phyloP scores from a whole-genome alignment of 805 yeast species.

The Suhomyces kilbournensis region DNA sequence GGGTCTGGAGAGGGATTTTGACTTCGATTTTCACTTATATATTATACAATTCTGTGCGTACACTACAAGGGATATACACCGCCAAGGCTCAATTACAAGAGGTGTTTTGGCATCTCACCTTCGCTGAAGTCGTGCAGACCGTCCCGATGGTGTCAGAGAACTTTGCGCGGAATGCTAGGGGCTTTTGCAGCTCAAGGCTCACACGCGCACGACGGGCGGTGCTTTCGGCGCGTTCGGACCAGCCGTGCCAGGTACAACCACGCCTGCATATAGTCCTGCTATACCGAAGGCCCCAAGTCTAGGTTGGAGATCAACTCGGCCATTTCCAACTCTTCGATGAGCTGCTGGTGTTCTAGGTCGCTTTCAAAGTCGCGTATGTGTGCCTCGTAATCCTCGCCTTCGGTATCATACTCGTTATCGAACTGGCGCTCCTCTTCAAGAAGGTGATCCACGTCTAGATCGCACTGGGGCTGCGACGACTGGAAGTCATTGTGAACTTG shows the following conservation, averaged over 20 bases:
- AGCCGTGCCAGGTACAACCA: background rate
- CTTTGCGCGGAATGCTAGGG: background rate
- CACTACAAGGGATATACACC: background rate
- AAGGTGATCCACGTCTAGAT: conserved; percentile 17
- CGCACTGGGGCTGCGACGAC: conserved; percentile 6
- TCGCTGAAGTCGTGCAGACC: background rate
- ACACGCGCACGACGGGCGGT: background rate
- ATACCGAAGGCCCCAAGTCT: conserved; percentile 3
- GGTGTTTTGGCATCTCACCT: background rate
- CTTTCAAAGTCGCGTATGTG: conserved; percentile 9
- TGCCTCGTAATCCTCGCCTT: conserved; percentile 11
- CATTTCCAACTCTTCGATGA: conserved; percentile 13
- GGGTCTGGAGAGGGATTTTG: background rate
- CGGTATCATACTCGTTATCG: conserved; percentile 2
- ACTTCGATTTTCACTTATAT: background rate
- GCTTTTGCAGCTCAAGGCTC: background rate
- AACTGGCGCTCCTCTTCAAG: conserved; percentile 22
- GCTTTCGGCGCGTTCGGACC: background rate
- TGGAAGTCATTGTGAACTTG: conserved; percentile 11
- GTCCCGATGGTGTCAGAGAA: background rate
- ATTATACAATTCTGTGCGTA: background rate
- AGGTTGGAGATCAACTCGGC: conserved; percentile 10
- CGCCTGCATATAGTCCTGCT: background rate
- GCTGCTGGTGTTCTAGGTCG: conserved; percentile 19
- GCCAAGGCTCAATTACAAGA: background rate